Conservation (phyloP, 2,329 filamentous ascomycete genomes). For the Aphanocladium album region DNA sequence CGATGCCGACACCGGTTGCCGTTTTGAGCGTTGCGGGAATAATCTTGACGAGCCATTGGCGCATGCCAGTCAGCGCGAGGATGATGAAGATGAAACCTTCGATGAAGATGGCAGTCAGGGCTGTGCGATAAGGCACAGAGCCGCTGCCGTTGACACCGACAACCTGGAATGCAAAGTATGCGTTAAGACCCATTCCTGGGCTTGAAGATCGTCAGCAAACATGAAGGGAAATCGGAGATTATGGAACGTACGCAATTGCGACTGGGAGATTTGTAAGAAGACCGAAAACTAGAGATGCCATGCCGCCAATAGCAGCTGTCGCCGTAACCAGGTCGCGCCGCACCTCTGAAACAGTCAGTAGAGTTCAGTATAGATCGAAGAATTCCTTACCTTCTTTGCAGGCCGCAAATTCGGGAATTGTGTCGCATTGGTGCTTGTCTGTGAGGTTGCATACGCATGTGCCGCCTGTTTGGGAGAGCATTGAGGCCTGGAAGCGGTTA, state of each 20-base stretch:
- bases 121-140: slow-evolving; percentile 52
- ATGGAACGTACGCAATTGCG: slow-evolving; percentile 63
- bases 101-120: slow-evolving; percentile 59
- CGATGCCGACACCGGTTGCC: slow-evolving; percentile 61
- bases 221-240: background rate
- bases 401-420: slow-evolving; percentile 36
- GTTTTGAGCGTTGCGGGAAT: slow-evolving; percentile 62
- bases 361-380: background rate
- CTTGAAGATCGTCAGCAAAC: slow-evolving; percentile 30
- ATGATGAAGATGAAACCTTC: slow-evolving; percentile 62
- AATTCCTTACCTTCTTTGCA: slow-evolving; percentile 42
- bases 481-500: slow-evolving; percentile 49
- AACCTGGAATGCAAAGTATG: slow-evolving; percentile 64
- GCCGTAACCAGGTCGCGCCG: slow-evolving; percentile 77
- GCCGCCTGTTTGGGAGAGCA: slow-evolving; percentile 71
- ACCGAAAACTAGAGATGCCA: slow-evolving; percentile 72
- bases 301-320: slow-evolving; percentile 72
- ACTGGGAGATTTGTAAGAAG: slow-evolving; percentile 78
- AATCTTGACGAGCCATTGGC: slow-evolving; percentile 65
- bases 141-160: slow-evolving; percentile 57
- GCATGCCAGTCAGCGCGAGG: slow-evolving; percentile 61
- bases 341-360: slow-evolving; percentile 40
- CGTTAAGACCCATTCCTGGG: slow-evolving; percentile 63
- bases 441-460: slow-evolving; percentile 61
- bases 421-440: slow-evolving; percentile 43